Evolutionary conservation across 495 filamentous ascomycete species (phyloP).

Genomic region (Penicillium daleae): DNA sequence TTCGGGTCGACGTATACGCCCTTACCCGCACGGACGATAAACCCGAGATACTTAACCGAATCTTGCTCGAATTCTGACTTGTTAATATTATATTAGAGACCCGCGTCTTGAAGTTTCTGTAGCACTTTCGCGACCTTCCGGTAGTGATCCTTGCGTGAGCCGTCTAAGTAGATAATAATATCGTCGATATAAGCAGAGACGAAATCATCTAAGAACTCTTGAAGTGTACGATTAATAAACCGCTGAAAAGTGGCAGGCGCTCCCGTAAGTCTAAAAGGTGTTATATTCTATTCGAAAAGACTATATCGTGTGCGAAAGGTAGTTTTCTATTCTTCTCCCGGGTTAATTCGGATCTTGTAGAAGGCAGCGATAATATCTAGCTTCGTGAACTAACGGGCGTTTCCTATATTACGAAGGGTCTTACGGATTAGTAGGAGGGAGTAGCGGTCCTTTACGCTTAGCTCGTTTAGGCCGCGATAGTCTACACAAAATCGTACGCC

Average conservation of each 20-base stretch:
- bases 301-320: background rate
- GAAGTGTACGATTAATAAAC: background rate
- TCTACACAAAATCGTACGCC: background rate
- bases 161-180: conserved; percentile 5
- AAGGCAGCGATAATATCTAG: background rate
- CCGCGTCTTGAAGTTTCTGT: background rate
- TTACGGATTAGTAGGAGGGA: background rate
- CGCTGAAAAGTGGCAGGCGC: background rate
- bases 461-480: background rate
- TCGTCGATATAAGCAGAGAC: background rate
- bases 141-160: background rate
- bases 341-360: background rate
- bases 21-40: background rate
- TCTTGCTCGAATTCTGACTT: background rate
- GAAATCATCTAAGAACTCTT: background rate
- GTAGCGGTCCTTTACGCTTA: background rate
- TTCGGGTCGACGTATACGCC: background rate
- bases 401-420: background rate
- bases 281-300: background rate
- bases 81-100: background rate
- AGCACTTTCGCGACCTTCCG: background rate
- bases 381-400: background rate
- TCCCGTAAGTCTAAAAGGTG: background rate
- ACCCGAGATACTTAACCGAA: background rate
- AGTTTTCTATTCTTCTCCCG: background rate